Conservation (phyloP, 2,329 filamentous ascomycete species). For the Aspergillus felis region DNA sequence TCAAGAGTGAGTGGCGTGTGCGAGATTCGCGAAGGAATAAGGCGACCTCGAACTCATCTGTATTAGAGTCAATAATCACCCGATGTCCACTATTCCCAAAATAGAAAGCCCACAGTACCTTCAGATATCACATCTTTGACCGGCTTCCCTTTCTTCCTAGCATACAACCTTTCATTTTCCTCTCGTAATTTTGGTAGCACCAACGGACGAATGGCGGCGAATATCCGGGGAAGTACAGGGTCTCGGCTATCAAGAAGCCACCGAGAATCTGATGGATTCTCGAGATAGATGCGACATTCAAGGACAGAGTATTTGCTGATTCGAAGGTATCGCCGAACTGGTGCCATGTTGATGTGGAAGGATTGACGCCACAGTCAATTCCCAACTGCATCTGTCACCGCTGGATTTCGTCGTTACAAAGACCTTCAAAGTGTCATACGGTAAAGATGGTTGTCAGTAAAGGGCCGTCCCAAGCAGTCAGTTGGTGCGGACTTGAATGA, state of each 20-base stretch:
- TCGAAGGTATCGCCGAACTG: slow-evolving; percentile 80
- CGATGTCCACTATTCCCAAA: not conserved
- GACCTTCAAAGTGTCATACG: not conserved
- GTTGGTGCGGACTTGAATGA: not conserved
- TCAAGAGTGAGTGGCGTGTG: slow-evolving; percentile 79
- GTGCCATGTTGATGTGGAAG: slow-evolving; percentile 63
- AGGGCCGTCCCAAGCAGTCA: too few species aligned
- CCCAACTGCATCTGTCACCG: not conserved
- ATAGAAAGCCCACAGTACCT: slow-evolving; percentile 49
- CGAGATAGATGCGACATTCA: slow-evolving; percentile 95
- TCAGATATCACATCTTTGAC: slow-evolving; percentile 84
- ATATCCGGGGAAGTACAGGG: slow-evolving; percentile 74
- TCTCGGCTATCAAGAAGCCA: slow-evolving; percentile 78
- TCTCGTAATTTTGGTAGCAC: slow-evolving; percentile 89
- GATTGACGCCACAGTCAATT: not conserved
- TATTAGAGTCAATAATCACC: slow-evolving; percentile 2
- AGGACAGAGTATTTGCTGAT: slow-evolving; percentile 92
- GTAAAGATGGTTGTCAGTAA: not conserved
- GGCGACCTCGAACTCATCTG: slow-evolving; percentile 93
- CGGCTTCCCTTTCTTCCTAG: slow-evolving; percentile 70
- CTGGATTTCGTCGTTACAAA: not conserved
- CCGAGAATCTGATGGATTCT: slow-evolving; percentile 77
- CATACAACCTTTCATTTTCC: slow-evolving; percentile 61
- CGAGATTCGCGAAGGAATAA: slow-evolving; percentile 87
- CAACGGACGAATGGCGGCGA: slow-evolving; percentile 77